A percentile compares a stretch with the other conserved stretches of the same genome.
Conservation (phyloP, 1,139 yeast species). For the Kazachstania sp. region DNA sequence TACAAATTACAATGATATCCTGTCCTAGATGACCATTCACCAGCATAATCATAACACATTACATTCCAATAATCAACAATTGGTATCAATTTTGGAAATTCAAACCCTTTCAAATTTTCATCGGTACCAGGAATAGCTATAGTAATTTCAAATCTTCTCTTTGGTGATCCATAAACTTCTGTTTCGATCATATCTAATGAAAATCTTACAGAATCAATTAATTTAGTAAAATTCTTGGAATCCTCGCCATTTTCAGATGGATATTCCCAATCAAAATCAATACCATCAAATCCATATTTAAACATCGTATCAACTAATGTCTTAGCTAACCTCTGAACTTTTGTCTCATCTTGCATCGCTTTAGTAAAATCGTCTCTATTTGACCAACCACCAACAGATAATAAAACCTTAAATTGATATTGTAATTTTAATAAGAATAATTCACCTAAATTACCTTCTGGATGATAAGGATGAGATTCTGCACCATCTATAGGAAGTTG, state of each 20-base stretch:
- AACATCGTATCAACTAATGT: conserved; percentile 43
- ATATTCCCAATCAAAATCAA: conserved; percentile 94
- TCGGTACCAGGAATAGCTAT: conserved; percentile 70
- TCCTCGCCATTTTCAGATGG: conserved; percentile 44
- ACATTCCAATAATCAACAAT: conserved; percentile 67
- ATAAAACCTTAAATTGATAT: conserved; percentile 41
- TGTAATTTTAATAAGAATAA: conserved; percentile 41
- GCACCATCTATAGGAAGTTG: conserved; percentile 30
- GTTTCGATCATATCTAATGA: conserved; percentile 37
- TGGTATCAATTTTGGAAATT: conserved; percentile 46
- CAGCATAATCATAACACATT: conserved; percentile 86
- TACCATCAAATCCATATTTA: conserved; percentile 70
- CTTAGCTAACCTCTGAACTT: conserved; percentile 41
- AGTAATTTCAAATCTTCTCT: conserved; percentile 42
- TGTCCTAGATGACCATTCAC: conserved; percentile 59
- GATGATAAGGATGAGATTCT: conserved; percentile 9
- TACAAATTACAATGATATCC: conserved; percentile 69
- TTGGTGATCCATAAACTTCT: conserved; percentile 15
- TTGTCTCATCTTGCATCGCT: conserved; percentile 35
- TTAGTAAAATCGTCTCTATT: conserved; percentile 44
- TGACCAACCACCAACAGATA: conserved; percentile 91
- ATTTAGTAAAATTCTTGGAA: conserved; percentile 37
- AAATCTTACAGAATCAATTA: conserved; percentile 39
- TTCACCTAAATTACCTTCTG: conserved; percentile 49
- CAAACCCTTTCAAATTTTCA: conserved; percentile 38